Evolutionary conservation across 805 yeast species (phyloP), one percentile per base, ranked within the genome.

Genomic region (Lachancea waltii): DNA sequence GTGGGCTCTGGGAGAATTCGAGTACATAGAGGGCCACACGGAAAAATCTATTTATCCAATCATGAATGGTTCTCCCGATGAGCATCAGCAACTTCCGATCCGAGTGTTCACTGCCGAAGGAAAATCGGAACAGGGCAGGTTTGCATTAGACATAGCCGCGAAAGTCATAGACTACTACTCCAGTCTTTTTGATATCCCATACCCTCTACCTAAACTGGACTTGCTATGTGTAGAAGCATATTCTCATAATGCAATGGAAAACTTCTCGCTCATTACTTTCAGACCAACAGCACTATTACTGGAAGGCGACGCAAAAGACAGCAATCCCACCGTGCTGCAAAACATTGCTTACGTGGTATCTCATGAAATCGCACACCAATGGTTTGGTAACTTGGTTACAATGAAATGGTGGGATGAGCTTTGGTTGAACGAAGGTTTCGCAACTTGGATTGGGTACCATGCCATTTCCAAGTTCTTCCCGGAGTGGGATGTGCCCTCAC

Each of bases 331-430:
- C 49, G 73, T 70, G 60, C 75, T 80, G 58, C 77, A 78, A 56
- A 80, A 81, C 45, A 92, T 85, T 21, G 79, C 86, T 5, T 83
- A 83, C 53, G 94, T 85, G 23, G 82, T 85, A 20, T 79, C 81
- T 42, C 95, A 85, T 63, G 95, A 85, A 62, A 67, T 85, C 41
- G 94, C 94, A 8, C 95, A 85, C 62, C 92, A 85, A 57, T 85
- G 95, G 95, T 85, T 85, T 53, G 95, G 95, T 40, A 81, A 85
- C 60, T 71, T 81, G 50, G 90, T 84, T 44, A 85, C 95, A 33
- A 85, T 85, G 95, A 79, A 81, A 53, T 85, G 94, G 92, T 85
- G 95, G 95, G 85, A 85, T 51, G 92, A 83, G 51, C 69, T 85
- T 49, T 85, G 95, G 95, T 73, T 85, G 44, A 85, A 85, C 55